Conservation (phyloP, 495 filamentous ascomycete genomes). For the Talaromyces borbonicus region DNA sequence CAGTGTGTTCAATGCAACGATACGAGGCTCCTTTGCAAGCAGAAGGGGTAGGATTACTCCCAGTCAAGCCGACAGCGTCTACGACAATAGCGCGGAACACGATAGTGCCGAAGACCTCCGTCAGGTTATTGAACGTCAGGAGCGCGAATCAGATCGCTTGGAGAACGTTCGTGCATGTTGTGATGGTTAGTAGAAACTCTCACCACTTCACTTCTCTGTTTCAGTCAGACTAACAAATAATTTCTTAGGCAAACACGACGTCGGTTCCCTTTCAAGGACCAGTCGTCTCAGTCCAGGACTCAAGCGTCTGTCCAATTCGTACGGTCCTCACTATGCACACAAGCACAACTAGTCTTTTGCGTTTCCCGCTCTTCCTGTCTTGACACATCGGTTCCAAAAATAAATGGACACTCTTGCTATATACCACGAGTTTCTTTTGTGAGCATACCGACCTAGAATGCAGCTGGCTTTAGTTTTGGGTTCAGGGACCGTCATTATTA, state of each 20-base stretch:
- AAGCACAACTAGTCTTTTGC: constrained; percentile 7
- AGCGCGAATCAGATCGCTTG: constrained; percentile 62
- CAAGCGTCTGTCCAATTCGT: constrained; percentile 17
- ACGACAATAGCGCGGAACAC: constrained; percentile 54
- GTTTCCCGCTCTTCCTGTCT: background rate
- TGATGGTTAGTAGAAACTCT: constrained; percentile 58
- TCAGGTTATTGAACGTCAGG: constrained; percentile 62
- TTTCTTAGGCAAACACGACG: constrained; percentile 52
- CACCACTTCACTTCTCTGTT: background rate
- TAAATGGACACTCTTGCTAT: background rate
- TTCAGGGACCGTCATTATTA: background rate
- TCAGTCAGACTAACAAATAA: constrained; percentile 7
- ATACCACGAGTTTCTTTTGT: constrained; percentile 27
- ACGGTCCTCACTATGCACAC: constrained; percentile 23
- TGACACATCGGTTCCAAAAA: constrained; percentile 10
- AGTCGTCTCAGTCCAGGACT: constrained; percentile 34
- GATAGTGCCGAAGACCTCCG: constrained; percentile 76
- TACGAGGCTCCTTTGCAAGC: constrained; percentile 35
- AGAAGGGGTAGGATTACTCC: constrained; percentile 29
- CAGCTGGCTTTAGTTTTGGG: background rate
- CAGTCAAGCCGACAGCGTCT: constrained; percentile 39
- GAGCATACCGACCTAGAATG: constrained; percentile 1
- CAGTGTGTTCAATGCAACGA: constrained; percentile 34
- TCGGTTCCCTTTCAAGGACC: constrained; percentile 37
- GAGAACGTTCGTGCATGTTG: constrained; percentile 97